phyloP scores from a whole-genome alignment of 2,329 filamentous ascomycete genomes.

The Neopestalotiopsis sp. region DNA sequence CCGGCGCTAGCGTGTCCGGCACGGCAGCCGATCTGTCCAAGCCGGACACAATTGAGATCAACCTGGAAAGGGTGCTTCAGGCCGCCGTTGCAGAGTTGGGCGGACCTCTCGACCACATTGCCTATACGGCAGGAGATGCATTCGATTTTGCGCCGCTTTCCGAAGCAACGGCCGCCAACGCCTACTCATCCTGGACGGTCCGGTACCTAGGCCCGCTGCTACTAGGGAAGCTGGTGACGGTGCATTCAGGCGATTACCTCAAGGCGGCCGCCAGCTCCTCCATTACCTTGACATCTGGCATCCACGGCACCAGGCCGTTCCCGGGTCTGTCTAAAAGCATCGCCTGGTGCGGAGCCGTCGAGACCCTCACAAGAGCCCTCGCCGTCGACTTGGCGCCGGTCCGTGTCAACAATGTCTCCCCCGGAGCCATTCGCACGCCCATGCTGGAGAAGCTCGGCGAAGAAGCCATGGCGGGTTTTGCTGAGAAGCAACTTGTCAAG shows the following conservation, averaged over 20 bases:
- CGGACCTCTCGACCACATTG: neutral
- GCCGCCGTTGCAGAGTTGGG: neutral
- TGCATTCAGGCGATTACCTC: neutral
- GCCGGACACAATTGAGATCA: neutral
- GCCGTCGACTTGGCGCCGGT: neutral
- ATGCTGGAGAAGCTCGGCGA: neutral
- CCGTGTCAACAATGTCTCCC: neutral
- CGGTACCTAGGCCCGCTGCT: neutral
- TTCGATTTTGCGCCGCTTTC: neutral
- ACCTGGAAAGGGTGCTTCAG: neutral
- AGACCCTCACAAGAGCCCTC: neutral
- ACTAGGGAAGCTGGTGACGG: neutral
- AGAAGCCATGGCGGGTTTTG: neutral
- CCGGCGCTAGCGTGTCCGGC: neutral
- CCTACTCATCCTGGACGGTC: neutral
- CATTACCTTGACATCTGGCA: neutral
- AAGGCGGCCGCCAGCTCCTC: neutral
- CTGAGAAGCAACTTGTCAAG: neutral
- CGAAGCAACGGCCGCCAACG: neutral
- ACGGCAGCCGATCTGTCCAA: neutral
- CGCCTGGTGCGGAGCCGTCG: neutral
- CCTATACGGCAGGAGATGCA: neutral
- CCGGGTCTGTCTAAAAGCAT: neutral
- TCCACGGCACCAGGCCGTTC: neutral
- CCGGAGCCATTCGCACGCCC: neutral